Evolutionary conservation across 257 asterid species (phyloP).

Genomic region (Perilla frutescens): DNA sequence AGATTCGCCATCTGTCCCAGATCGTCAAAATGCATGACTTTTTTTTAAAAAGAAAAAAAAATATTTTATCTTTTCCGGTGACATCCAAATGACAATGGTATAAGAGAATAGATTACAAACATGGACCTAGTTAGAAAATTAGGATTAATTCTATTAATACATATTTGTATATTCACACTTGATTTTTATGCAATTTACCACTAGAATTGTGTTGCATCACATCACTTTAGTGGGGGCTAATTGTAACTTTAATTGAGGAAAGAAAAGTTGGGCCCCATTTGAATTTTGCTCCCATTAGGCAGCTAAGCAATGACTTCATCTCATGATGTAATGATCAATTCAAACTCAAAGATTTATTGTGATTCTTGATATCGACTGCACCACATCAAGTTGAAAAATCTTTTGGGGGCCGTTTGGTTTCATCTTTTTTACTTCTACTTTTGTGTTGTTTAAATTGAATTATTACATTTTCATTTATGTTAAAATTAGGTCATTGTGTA

Average conservation of each 20-base stretch:
- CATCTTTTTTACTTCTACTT: not conserved
- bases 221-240: constrained; percentile 23
- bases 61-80: too few relatives aligned
- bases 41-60: too few relatives aligned
- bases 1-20: too few relatives aligned
- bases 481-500: too few relatives aligned
- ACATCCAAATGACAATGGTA: too few relatives aligned
- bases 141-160: not conserved
- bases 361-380: constrained; percentile 35
- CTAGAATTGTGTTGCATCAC: not conserved
- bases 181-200: not conserved
- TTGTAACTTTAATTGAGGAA: not conserved
- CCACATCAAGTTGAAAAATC: not conserved
- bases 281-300: not conserved
- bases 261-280: constrained; percentile 6
- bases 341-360: constrained; percentile 16
- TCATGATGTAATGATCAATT: constrained; percentile 30
- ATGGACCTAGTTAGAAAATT: too few relatives aligned
- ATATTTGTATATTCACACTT: constrained; percentile 4
- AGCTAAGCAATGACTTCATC: constrained; percentile 38
- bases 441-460: too few relatives aligned
- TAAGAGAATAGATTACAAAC: too few relatives aligned
- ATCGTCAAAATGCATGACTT: too few relatives aligned
- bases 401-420: not conserved
- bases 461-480: not conserved